phyloP scores from a whole-genome alignment of 352 stramenopile genomes.

The Phytophthora rubi region DNA sequence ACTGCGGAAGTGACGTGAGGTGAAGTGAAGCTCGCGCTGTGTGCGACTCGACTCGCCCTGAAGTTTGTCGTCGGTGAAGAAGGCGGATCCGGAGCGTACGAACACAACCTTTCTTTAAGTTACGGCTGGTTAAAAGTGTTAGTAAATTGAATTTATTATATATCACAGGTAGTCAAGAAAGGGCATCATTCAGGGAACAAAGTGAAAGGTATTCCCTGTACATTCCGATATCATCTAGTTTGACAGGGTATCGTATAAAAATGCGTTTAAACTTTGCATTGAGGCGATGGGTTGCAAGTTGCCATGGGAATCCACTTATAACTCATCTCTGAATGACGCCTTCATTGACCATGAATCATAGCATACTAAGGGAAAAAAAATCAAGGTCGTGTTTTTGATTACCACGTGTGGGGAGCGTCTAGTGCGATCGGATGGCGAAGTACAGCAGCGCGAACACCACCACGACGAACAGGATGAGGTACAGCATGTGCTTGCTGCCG shows the following conservation, averaged over 20 bases:
- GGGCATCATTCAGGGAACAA: too few species aligned
- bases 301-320: neutral
- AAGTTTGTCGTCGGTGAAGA: constrained; percentile 18
- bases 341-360: too few species aligned
- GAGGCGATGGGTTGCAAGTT: constrained; percentile 9
- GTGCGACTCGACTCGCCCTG: neutral
- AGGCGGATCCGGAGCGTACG: constrained; percentile 5
- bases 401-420: constrained; percentile 26
- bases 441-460: constrained; percentile 89
- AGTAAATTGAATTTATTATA: too few species aligned
- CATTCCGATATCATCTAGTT: too few species aligned
- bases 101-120: too few species aligned
- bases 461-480: constrained; percentile 85
- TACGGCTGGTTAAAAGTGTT: too few species aligned
- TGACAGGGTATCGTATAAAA: neutral
- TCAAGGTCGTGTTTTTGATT: constrained; percentile 18
- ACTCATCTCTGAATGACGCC: too few species aligned
- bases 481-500: constrained; percentile 90
- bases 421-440: constrained; percentile 77
- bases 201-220: too few species aligned
- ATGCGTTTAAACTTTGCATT: constrained; percentile 1
- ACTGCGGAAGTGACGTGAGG: neutral
- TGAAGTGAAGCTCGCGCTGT: neutral
- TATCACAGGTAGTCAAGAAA: too few species aligned
- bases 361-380: neutral